These are phyloP conservation scores for Scheffersomyces segobiensis DNA, from an alignment of 1,139 yeast genomes.

Conservation along the genomic window DNA sequence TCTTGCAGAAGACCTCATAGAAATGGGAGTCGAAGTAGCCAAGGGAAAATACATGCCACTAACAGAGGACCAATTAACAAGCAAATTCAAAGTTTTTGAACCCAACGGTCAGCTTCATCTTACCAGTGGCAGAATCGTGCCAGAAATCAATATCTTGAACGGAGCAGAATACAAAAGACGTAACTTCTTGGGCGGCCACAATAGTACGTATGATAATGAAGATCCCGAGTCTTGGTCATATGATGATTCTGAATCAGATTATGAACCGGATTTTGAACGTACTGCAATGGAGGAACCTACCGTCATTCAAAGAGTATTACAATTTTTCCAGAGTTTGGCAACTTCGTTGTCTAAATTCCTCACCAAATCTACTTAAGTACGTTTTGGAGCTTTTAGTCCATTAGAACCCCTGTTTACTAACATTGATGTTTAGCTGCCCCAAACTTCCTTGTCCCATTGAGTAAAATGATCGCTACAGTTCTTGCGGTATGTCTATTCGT, in stretches of 20 bases:
- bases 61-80: conserved; percentile 35
- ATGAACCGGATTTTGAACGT: neutral
- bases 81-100: conserved; percentile 37
- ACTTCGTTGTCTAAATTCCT: neutral
- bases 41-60: conserved; percentile 52
- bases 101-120: conserved; percentile 34
- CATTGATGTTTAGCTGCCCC: neutral
- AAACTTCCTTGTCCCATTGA: neutral
- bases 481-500: neutral
- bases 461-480: neutral
- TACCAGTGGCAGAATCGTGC: conserved; percentile 18
- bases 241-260: conserved; percentile 9
- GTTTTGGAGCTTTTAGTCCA: neutral
- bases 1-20: conserved; percentile 46
- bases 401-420: neutral
- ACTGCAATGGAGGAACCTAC: conserved; percentile 1
- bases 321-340: conserved; percentile 7
- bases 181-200: conserved; percentile 8
- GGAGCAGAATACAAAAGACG: conserved; percentile 11
- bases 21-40: conserved; percentile 44
- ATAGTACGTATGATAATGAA: conserved; percentile 11
- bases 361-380: neutral
- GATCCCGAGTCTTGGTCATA: conserved; percentile 15
- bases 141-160: conserved; percentile 21
- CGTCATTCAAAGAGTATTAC: conserved; percentile 6